Percentiles rank a stretch among this genome's conserved stretches.
Evolutionary conservation across 2,329 filamentous ascomycete genomes (phyloP).

Genomic region (Claviceps sp.): DNA sequence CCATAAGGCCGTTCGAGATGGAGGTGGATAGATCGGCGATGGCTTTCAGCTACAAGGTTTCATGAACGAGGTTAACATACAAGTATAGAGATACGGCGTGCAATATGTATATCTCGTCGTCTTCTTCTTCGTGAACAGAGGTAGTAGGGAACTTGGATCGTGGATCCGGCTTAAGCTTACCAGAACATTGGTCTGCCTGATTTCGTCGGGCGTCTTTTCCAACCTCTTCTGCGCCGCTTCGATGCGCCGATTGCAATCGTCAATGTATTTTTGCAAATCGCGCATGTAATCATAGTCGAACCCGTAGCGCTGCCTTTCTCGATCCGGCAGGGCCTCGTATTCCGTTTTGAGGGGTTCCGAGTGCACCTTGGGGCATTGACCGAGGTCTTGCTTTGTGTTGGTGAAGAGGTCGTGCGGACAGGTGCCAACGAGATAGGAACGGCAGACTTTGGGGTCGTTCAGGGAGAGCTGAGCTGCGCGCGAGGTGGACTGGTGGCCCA

Average conservation of each 20-base stretch:
- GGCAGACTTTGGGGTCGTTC: constrained; percentile 86
- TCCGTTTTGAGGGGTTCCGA: constrained; percentile 79
- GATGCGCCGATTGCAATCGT: constrained; percentile 90
- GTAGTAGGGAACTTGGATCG: neutral
- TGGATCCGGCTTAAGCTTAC: constrained; percentile 21
- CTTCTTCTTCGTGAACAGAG: neutral
- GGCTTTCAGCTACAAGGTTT: constrained; percentile 46
- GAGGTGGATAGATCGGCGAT: constrained; percentile 70
- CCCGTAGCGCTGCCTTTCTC: constrained; percentile 64
- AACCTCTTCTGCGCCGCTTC: constrained; percentile 77
- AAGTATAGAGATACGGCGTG: no score
- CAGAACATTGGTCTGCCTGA: constrained; percentile 81
- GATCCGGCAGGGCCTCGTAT: constrained; percentile 60
- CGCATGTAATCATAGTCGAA: constrained; percentile 97
- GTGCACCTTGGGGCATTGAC: constrained; percentile 77
- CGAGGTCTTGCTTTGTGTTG: constrained; percentile 95
- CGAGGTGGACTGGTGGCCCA: constrained; percentile 61
- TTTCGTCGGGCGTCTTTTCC: constrained; percentile 97
- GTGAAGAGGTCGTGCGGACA: constrained; percentile 99
- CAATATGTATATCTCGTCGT: no score
- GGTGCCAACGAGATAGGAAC: constrained; percentile 82
- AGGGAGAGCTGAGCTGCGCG: constrained; percentile 74
- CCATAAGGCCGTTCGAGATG: constrained; percentile 69
- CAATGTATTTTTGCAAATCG: constrained; percentile 92
- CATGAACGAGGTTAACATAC: neutral